Evolutionary conservation across 2,329 filamentous ascomycete species (phyloP).

Genomic region (Penicillium sp.): DNA sequence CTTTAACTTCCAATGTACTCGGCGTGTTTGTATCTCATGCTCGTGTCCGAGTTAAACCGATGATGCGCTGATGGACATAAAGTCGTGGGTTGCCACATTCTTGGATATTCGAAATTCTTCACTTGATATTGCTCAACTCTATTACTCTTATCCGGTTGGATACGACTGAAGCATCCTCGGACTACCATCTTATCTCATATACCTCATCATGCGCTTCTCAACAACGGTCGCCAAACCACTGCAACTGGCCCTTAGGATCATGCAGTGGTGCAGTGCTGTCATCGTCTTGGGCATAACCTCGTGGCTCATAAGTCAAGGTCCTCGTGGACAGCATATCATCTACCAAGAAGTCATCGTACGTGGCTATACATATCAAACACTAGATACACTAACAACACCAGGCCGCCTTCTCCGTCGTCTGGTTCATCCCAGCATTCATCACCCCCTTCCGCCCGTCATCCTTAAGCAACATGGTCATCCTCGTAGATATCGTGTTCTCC

Average conservation of each 20-base stretch:
- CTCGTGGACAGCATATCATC: conserved; percentile 20
- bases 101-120: not conserved
- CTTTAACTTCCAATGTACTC: not conserved
- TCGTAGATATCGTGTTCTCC: conserved; percentile 47
- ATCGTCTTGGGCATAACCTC: conserved; percentile 27
- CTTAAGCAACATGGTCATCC: conserved; percentile 39
- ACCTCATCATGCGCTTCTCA: conserved; percentile 22
- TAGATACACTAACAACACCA: not conserved
- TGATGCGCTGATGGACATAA: not conserved
- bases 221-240: conserved; percentile 30
- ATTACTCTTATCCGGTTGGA: not conserved
- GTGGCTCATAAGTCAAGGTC: conserved; percentile 19
- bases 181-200: not conserved
- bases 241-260: conserved; percentile 25
- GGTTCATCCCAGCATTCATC: conserved; percentile 45
- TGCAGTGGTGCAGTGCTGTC: conserved; percentile 26
- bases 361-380: not conserved
- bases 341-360: conserved; percentile 28
- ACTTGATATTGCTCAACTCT: not conserved
- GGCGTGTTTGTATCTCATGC: conserved; percentile 12
- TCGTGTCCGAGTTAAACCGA: not conserved
- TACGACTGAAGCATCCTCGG: not conserved
- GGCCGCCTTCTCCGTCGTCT: conserved; percentile 40
- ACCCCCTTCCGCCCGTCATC: conserved; percentile 41
- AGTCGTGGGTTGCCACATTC: not conserved